These are phyloP conservation scores for Candida michaelii DNA, from an alignment of 805 yeast species.

Conservation along the genomic window DNA sequence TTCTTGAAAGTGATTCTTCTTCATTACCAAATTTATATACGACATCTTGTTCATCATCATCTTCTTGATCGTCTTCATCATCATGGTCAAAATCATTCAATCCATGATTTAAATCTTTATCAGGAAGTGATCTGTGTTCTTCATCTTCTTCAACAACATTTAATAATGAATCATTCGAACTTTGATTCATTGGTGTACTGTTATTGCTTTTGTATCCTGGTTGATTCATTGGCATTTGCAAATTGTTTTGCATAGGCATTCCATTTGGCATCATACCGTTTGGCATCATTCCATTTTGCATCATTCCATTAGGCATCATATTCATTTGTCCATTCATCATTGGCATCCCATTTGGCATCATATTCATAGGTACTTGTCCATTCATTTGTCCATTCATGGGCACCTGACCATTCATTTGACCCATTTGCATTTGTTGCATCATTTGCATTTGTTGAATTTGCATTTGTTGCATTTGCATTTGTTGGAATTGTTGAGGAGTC, in stretches of 20 bases:
- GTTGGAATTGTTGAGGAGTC: conserved; percentile 6
- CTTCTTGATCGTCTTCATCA: conserved; percentile 15
- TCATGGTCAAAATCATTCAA: conserved; percentile 32
- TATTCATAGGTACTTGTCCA: conserved; percentile 8
- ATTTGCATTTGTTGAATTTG: conserved; percentile 9
- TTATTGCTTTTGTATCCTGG: conserved; percentile 8
- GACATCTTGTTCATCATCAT: conserved; percentile 28
- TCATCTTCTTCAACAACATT: conserved; percentile 38
- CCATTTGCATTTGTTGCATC: conserved; percentile 5
- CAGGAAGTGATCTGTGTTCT: conserved; percentile 14
- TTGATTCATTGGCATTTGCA: not conserved
- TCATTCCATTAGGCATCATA: not conserved
- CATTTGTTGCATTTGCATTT: conserved; percentile 4
- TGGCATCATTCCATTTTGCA: too few relatives aligned
- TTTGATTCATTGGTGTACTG: conserved; percentile 11
- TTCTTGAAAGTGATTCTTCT: conserved; percentile 33
- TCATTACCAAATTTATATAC: conserved; percentile 33
- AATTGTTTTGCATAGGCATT: not conserved
- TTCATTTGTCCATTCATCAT: conserved; percentile 9
- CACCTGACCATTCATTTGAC: conserved; percentile 7
- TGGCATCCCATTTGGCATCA: not conserved
- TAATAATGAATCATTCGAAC: conserved; percentile 33
- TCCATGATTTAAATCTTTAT: conserved; percentile 25
- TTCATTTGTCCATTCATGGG: conserved; percentile 10
- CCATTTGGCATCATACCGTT: conserved; percentile 3